These are phyloP conservation scores for Leptodermis oblonga DNA, from an alignment of 257 asterid genomes.

Conservation along the genomic window DNA sequence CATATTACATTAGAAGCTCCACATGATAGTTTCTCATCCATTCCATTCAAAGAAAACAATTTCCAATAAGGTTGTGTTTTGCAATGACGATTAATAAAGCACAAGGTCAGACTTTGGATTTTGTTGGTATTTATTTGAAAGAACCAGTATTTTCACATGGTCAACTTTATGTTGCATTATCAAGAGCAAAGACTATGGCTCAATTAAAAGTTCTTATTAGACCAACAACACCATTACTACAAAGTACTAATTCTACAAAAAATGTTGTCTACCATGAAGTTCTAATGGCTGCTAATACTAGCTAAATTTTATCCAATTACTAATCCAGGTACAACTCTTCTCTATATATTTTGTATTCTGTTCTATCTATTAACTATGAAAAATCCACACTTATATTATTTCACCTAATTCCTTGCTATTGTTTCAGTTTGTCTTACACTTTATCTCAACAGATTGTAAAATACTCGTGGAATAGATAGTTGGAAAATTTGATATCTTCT, in stretches of 20 bases:
- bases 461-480: too few relatives aligned
- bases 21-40: background rate
- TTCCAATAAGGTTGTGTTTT: too few relatives aligned
- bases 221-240: background rate
- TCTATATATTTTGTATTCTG: too few relatives aligned
- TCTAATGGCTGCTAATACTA: background rate
- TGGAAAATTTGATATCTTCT: too few relatives aligned
- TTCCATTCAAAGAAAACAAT: background rate
- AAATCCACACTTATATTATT: too few relatives aligned
- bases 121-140: background rate
- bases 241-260: background rate
- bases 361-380: too few relatives aligned
- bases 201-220: background rate
- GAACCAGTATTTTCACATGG: background rate
- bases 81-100: background rate
- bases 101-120: background rate
- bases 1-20: background rate
- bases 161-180: background rate
- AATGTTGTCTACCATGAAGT: background rate
- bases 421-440: too few relatives aligned
- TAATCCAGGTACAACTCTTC: too few relatives aligned
- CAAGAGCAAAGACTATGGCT: too few relatives aligned
- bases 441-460: too few relatives aligned
- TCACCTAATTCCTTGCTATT: too few relatives aligned
- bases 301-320: too few relatives aligned